Percentiles rank a stretch among this genome's conserved stretches.
phyloP scores from a whole-genome alignment of 2,329 filamentous ascomycete genomes.

The Diaporthe aspalathi region DNA sequence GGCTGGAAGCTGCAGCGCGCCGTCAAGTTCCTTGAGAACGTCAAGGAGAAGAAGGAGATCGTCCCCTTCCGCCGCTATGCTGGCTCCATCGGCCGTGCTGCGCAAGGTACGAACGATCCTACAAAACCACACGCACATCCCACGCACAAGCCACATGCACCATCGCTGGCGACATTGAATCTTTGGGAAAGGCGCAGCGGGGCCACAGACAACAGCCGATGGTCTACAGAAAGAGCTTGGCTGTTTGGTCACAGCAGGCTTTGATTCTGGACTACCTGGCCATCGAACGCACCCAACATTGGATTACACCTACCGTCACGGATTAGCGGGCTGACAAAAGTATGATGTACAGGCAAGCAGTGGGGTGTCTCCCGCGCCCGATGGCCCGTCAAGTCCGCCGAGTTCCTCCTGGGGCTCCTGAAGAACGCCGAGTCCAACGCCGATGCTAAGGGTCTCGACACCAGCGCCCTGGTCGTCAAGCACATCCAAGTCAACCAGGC shows the following conservation, averaged over 20 bases:
- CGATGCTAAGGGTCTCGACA: slow-evolving; percentile 97
- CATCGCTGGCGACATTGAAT: not conserved
- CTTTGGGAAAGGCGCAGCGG: not conserved
- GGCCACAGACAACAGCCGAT: not conserved
- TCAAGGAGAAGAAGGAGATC: slow-evolving; percentile 95
- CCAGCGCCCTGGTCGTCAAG: slow-evolving; percentile 97
- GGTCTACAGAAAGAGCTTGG: not conserved
- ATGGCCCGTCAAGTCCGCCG: slow-evolving; percentile 99
- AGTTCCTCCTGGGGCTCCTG: slow-evolving; percentile 96
- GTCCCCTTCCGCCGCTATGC: slow-evolving; percentile 98
- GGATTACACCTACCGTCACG: not conserved
- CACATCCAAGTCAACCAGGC: slow-evolving; percentile 99
- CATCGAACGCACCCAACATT: not conserved
- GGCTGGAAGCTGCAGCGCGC: slow-evolving; percentile 98
- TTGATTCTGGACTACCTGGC: not conserved
- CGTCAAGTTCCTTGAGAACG: slow-evolving; percentile 97
- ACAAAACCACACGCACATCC: not conserved
- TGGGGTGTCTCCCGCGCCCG: slow-evolving; percentile 98
- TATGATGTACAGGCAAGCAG: slow-evolving; percentile 81
- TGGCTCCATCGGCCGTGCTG: slow-evolving; percentile 92
- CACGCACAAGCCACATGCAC: not conserved
- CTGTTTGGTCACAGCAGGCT: not conserved
- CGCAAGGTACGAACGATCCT: slow-evolving; percentile 84
- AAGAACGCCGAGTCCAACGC: slow-evolving; percentile 98
- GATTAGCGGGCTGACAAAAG: slow-evolving; percentile 8